Base-by-base conservation (phyloP, 148 eudicot genomes). In the Rheum nobile region DNA sequence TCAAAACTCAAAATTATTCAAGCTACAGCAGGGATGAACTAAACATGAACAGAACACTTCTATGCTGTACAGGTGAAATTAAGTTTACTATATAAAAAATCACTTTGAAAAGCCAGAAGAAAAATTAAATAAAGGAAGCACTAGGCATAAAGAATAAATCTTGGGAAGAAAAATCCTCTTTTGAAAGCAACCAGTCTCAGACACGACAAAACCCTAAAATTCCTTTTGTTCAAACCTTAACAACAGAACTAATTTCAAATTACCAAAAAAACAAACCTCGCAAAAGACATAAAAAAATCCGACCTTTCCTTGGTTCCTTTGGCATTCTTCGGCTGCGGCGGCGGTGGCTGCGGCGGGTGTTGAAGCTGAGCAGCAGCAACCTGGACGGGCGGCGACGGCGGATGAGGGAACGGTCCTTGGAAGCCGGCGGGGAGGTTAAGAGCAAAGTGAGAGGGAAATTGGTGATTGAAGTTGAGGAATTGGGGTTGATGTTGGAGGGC, bases 401-500 rank as follows among this genome's bases (percentile, higher is more conserved):
- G 28, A 16, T 46, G 69, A 9, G 74, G 8, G 44, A 43, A 43
- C 4, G 74, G 55, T 3, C 76, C 46, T 4, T 41, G 28, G 16
- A 52, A 70, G 3, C 28, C 75, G 13, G 46, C 71, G 38, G 75
- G 38, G 41, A 75, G 44, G 3, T 75, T 84, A 32, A 76, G 80
- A 55, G 80, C 72, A 70, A 85, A 82, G 52, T 83, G 86, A 37
- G 86, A 74, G 68, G 76, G 81, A 67, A 59, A 31, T 47, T 72
- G 75, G 22, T 72, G 75, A 32, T 34, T 41, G 1, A 43, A 80
- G 55, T 71, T 79, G 67, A 80, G 78, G 67, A 83, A 80, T 44
- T 83, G 86, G 29, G 83, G 80, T 57, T 65, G 81, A 54, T 76
- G 78, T 5, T 80, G 84, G 59, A 75, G 81, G 79, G 84, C 55